Base-by-base conservation (phyloP, 2,329 filamentous ascomycete species). In the Claviceps cyperi region DNA sequence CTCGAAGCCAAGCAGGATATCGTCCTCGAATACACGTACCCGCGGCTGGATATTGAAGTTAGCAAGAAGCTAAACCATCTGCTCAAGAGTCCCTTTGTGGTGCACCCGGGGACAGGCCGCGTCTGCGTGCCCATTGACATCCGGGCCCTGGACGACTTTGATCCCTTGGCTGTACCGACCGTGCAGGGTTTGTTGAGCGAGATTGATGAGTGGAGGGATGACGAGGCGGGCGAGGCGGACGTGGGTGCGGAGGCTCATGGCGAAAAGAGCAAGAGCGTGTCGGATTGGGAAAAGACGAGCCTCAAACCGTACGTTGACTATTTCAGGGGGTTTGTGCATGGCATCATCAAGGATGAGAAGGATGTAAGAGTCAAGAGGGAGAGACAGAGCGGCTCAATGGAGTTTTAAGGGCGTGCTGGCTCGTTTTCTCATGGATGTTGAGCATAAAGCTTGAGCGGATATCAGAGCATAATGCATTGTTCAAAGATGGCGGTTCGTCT, bases 11-110 rank as follows among this genome's bases (percentile, higher is more conserved):
- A 96, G 69, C 89, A 96, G 65, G 92, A 97, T 62, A 86, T 98
- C 54, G 83, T 97, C 3, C 78, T 98, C 32, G 92, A 98, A 68
- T 97, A 98, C 69, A 96, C 92, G 6, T 98, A 98, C 66, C 92
- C 92, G 3, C 84, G 92, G 39, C 84, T 98, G 50, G 92, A 98
- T 73, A 90, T 92, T 54, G 89, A 95, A 66, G 92, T 98, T 63
- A 92, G 86, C 62, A 97, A 97, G 74, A 95, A 96, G 65, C 80
- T 94, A 51, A 97, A 96, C 70, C 92, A 98, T 76, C 80, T 98
- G 75, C 81, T 98, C 58, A 98, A 98, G 66, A 90, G 84, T 54
- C 92, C 92, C 0, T 98, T 98, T 62, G 91, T 96, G 53, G 83
- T 98, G 38, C 92, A 98, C 64, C 92, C 92, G 0, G 89, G 89